Conservation (phyloP, 2,329 filamentous ascomycete genomes). For the Seiridium unicorne region DNA sequence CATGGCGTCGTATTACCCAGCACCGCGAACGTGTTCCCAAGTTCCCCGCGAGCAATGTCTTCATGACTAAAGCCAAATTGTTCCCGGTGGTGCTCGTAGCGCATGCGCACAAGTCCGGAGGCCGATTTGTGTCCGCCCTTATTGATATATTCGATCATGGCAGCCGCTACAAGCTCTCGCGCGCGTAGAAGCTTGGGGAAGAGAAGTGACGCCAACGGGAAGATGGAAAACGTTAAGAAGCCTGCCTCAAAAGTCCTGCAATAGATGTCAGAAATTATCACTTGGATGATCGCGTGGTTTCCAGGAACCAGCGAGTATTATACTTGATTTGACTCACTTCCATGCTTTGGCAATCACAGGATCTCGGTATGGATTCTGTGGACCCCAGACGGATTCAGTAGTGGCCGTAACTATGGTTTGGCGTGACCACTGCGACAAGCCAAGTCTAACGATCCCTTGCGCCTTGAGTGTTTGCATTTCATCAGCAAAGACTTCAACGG, state of each 20-base stretch:
- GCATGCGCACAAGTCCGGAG: constrained; percentile 19
- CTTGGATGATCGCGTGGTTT: background rate
- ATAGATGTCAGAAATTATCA: background rate
- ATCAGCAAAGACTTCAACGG: constrained; percentile 16
- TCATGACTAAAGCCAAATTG: constrained; percentile 16
- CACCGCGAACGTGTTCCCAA: constrained; percentile 23
- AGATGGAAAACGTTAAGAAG: constrained; percentile 15
- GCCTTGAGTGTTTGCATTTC: background rate
- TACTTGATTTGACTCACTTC: constrained; percentile 8
- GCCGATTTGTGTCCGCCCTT: constrained; percentile 18
- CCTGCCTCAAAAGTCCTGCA: constrained; percentile 15
- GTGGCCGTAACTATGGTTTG: constrained; percentile 18
- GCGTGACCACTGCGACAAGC: constrained; percentile 9
- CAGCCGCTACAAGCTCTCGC: constrained; percentile 12
- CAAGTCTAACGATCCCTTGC: background rate
- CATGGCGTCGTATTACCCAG: constrained; percentile 20
- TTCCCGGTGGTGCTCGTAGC: constrained; percentile 19
- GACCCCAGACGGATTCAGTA: constrained; percentile 23
- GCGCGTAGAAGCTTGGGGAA: constrained; percentile 10
- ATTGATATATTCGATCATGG: constrained; percentile 18
- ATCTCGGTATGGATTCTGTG: constrained; percentile 23
- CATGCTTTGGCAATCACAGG: constrained; percentile 17
- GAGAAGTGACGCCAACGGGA: constrained; percentile 10
- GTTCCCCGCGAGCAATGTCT: constrained; percentile 23
- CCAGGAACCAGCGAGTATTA: background rate